These are phyloP conservation scores for Teratosphaeria gauchensis DNA, from an alignment of 2,329 filamentous ascomycete genomes.

Conservation along the genomic window DNA sequence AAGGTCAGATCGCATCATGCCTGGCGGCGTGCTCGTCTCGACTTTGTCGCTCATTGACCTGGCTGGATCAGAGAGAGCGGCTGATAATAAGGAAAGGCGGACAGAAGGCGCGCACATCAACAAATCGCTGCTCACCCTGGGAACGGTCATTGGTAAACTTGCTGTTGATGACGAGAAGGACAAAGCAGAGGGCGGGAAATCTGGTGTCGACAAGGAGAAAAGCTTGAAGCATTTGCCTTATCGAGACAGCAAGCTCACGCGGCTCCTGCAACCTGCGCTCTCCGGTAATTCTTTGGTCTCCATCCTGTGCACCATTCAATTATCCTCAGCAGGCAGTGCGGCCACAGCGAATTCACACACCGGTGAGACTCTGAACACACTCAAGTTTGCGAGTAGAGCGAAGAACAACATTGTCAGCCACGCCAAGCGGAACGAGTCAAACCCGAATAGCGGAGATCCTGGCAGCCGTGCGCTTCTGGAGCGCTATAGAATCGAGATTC, in stretches of 20 bases:
- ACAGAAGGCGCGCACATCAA: conserved; percentile 97
- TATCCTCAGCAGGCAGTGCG: conserved; percentile 58
- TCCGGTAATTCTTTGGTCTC: conserved; percentile 92
- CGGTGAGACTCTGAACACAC: conserved; percentile 82
- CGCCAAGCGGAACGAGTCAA: conserved; percentile 85
- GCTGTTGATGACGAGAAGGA: conserved; percentile 86
- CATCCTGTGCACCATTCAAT: conserved; percentile 92
- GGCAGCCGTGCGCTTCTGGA: conserved; percentile 81
- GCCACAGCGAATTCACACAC: conserved; percentile 66
- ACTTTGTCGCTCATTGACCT: conserved; percentile 93
- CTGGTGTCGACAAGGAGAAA: conserved; percentile 54
- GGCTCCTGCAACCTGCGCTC: conserved; percentile 81
- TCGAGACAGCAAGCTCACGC: conserved; percentile 92
- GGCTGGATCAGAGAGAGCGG: conserved; percentile 90
- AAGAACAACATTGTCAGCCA: conserved; percentile 98
- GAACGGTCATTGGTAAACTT: conserved; percentile 88
- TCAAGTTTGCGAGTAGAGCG: conserved; percentile 92
- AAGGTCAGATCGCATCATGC: conserved; percentile 50
- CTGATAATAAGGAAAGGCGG: conserved; percentile 85
- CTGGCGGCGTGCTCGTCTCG: conserved; percentile 88
- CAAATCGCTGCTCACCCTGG: conserved; percentile 88
- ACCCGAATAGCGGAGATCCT: conserved; percentile 67
- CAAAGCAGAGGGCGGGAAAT: conserved; percentile 48
- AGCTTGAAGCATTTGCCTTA: conserved; percentile 79
- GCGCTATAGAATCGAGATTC: conserved; percentile 87